Base-by-base conservation (phyloP, 2,329 filamentous ascomycete genomes). In the Stagonosporopsis chrysanthemi region DNA sequence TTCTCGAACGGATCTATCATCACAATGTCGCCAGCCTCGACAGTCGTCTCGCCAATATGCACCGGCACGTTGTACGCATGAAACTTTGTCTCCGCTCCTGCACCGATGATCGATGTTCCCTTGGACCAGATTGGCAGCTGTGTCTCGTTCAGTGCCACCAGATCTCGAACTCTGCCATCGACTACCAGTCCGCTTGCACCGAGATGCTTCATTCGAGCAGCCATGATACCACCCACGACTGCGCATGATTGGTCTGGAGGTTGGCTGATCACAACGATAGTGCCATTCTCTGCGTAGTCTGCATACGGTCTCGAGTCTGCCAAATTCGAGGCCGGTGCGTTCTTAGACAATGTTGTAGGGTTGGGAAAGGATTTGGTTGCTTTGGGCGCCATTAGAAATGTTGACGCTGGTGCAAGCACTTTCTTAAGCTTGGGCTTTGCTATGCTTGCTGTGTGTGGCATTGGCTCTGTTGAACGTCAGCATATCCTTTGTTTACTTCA, bases 191-290 rank as follows among this genome's bases (percentile, higher is more conserved):
- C 88, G 63, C 80, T 79, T 17, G 84, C 84, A 14, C 84, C 84
- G 11, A 88, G 80, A 14, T 82, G 72, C 66, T 86, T 86, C 83
- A 92, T 89, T 19, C 90, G 81, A 28, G 84, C 79, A 5, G 88
- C 90, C 84, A 92, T 90, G 62, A 92, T 90, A 17, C 90, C 90
- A n/a, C 90, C 90, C 6, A 90, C 82, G 7, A 90, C 83, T 6
- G 90, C 90, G 74, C 90, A 91, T 48, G 81, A 82, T 71, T 91
- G 88, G 0, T 80, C 82, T 0, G 79, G 68, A 0, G 89, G 88
- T 67, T 92, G 89, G 59, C 85, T 84, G 56, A 92, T 82, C 4
- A 92, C 78, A 4, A 88, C 84, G 50, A 92, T 81, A 1, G 86
- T 88, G 7, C 81, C 83, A 0, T 82, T 77, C 24, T 84, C 75